Evolutionary conservation across 257 asterid genomes (phyloP), one percentile per base, ranked within the genome.

Genomic region (Solanum paucissectum): DNA sequence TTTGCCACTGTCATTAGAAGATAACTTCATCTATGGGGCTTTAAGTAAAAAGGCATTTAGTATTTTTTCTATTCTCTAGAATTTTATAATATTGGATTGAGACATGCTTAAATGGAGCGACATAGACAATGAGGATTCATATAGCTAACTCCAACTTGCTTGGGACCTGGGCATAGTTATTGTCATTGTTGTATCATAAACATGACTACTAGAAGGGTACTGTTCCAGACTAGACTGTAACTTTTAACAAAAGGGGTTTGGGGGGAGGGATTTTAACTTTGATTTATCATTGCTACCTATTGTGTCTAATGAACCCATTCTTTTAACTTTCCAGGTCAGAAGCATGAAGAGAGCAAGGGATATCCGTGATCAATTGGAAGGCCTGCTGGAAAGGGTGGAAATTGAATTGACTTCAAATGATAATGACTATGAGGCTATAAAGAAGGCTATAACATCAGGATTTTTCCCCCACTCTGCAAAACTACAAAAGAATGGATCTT

Each of bases 281-380:
- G 82, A 38, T 75, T 75, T 52, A 23, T 75, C 21, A 23, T 74
- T 74, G 83, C 25, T 74, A 74, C 83, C 18, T 74, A 38, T 74
- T 37, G 40, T 37, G 83, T 74, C 29, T 23, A 37, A 37, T 74
- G 52, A 74, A 21, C 37, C 77, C 11, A 5, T 77, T 13, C 82
- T 38, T 83, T 90, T 46, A 84, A 32, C 89, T 86, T 89, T 93
- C 32, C 91, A 96, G 97, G 98, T 96, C 55, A 94, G 98, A 89
- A 95, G 98, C 90, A 96, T 96, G 98, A 95, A 95, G 90, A 90
- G 98, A 91, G 98, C 98, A 52, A 94, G 98, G 89, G 98, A 96
- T 89, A 96, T 96, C n/a, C 93, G 98, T 71, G 99, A 96, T 92
- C 99, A 96, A 91, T 91, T 96, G 87, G 98, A 95, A 88, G 98